phyloP scores from a whole-genome alignment of 345 rosid species.

The Eucalyptus sp. region DNA sequence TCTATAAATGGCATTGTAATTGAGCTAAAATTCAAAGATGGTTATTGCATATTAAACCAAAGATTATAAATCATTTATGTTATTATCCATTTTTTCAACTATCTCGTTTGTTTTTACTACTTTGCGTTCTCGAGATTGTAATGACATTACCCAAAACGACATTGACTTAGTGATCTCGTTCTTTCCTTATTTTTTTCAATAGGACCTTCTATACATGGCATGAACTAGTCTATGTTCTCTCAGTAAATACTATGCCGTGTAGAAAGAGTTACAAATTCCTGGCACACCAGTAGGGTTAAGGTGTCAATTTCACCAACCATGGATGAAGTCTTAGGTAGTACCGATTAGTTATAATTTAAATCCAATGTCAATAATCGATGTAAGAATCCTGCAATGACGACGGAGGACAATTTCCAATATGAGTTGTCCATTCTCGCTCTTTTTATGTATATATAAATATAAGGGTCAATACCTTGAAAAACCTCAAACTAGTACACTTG shows the following conservation, averaged over 20 bases:
- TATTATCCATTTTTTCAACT: fast-evolving
- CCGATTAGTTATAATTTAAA: not conserved
- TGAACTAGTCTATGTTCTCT: not conserved
- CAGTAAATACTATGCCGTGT: not conserved
- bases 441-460: not conserved
- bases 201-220: not conserved
- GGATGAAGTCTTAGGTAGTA: not conserved
- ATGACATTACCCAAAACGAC: not conserved
- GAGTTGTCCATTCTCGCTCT: not conserved
- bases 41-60: fast-evolving
- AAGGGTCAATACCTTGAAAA: too few species aligned
- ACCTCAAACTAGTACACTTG: too few species aligned
- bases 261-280: not conserved
- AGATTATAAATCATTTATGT: fast-evolving
- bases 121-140: not conserved
- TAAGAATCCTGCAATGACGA: not conserved
- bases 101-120: not conserved
- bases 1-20: fast-evolving
- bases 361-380: not conserved
- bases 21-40: fast-evolving
- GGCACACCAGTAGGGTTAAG: not conserved
- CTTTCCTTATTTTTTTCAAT: not conserved
- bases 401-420: not conserved
- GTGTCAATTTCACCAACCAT: not conserved
- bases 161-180: not conserved